Percentiles rank a stretch among this genome's conserved stretches.
Conservation (phyloP, 2,329 filamentous ascomycete genomes). For the Fusarium mexicanum region DNA sequence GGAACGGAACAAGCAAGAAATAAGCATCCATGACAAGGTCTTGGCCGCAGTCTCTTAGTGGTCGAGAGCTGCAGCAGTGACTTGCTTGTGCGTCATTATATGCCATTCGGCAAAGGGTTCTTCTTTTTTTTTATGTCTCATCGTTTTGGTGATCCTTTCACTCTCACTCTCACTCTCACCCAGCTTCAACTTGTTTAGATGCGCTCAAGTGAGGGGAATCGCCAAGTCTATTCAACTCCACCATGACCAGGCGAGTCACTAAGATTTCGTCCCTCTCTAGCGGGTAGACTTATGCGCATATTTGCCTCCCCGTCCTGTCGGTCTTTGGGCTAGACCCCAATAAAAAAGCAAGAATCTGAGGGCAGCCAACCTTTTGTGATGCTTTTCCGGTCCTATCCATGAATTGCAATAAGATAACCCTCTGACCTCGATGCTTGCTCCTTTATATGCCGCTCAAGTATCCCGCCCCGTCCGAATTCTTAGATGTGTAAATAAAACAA, state of each 20-base stretch:
- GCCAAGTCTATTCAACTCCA: constrained; percentile 35
- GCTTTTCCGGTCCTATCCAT: constrained; percentile 23
- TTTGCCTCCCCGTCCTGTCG: constrained; percentile 8
- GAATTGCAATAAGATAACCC: constrained; percentile 18
- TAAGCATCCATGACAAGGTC: constrained; percentile 34
- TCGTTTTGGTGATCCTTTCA: constrained; percentile 3
- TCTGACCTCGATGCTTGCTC: constrained; percentile 34
- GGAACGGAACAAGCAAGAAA: constrained; percentile 13
- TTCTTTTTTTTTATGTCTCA: constrained; percentile 10
- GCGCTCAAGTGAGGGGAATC: constrained; percentile 30
- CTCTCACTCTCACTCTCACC: constrained; percentile 1
- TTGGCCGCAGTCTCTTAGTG: constrained; percentile 26
- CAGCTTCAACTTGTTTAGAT: constrained; percentile 17
- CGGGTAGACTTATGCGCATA: constrained; percentile 20
- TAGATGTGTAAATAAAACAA: constrained; percentile 27
- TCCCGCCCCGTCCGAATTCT: constrained; percentile 36
- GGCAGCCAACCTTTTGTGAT: constrained; percentile 20
- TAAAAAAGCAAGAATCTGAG: constrained; percentile 27
- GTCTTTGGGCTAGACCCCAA: constrained; percentile 19
- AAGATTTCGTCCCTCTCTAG: constrained; percentile 27
- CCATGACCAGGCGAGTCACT: constrained; percentile 28
- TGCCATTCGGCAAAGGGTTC: constrained; percentile 12
- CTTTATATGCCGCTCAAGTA: constrained; percentile 35
- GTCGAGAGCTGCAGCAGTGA: constrained; percentile 32
- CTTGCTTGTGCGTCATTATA: constrained; percentile 35